Evolutionary conservation across 805 yeast genomes (phyloP), one percentile per base, ranked within the genome.

Genomic region (Tetrapisispora iriomotensis): DNA sequence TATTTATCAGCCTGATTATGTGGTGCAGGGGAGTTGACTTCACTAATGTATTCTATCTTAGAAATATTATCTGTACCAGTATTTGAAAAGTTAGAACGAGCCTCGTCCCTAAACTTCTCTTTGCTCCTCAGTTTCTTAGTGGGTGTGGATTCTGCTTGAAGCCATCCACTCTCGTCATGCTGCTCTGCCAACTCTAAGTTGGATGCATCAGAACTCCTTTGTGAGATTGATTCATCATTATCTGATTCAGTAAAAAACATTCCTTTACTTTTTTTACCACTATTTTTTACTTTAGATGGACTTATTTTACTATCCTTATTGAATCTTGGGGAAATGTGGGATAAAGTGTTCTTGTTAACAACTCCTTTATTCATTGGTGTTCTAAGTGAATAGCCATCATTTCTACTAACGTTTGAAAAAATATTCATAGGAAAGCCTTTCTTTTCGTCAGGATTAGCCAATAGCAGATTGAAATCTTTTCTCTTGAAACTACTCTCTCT

Each of bases 181-280:
- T 20, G 23, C 26, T 22, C n/a, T n/a, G 7, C 18, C 13, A 24
- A 8, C 17, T 19, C 29, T 12, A 17, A n/a, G 8, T 6, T 13
- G 31, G 27, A 25, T 25, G 26, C 17, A 8, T 20, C 25, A 20
- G 26, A 23, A 20, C 35, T 30, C 20, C 13, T 30, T 14, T 37
- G 34, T 12, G 39, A 37, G 3, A 25, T 20, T 3, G 30, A 18
- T 12, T 45, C 48, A 13, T 45, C 47, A 20, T 39, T 42, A 29
- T 44, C 48, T 10, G 48, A 45, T 22, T 39, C 45, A 3, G 42
- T 43, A 14, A 33, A 36, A 20, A 40, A 39, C 1, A 32, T 23
- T 4, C 31, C 41, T 19, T 27, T 39, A 15, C 14, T 37, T 12
- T 29, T 38, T 19, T 29, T 36, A 30, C 21, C 28, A 14, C 36